Conservation (phyloP, 2,329 filamentous ascomycete genomes). For the Fusarium buxicola region DNA sequence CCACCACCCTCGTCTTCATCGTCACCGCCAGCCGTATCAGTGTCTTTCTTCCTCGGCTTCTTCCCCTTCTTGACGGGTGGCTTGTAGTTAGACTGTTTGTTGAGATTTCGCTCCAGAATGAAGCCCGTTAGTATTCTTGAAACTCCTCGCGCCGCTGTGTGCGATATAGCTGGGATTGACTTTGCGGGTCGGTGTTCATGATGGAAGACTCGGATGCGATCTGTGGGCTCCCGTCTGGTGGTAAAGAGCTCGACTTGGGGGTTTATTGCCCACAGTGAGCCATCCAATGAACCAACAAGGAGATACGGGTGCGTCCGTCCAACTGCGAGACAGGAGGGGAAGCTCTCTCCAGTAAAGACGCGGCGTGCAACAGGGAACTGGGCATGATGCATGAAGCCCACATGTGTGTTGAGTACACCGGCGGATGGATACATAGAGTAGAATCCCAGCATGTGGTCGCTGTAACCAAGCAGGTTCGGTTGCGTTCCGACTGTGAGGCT, state of each 20-base stretch:
- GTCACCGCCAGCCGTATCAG: conserved; percentile 46
- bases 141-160: conserved; percentile 55
- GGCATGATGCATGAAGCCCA: conserved; percentile 65
- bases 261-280: conserved; percentile 62
- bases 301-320: conserved; percentile 65
- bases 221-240: conserved; percentile 48
- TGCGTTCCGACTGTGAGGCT: conserved; percentile 64
- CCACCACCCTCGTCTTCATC: conserved; percentile 51
- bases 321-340: conserved; percentile 62
- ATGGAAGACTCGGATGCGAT: conserved; percentile 59
- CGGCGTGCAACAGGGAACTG: conserved; percentile 65
- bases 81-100: conserved; percentile 56
- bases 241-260: conserved; percentile 54
- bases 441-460: conserved; percentile 67
- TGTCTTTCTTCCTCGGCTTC: conserved; percentile 53
- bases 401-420: conserved; percentile 63
- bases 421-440: conserved; percentile 64
- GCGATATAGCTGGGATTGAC: conserved; percentile 46
- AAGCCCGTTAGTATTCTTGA: conserved; percentile 66
- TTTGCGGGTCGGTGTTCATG: conserved; percentile 62
- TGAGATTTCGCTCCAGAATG: conserved; percentile 61
- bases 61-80: conserved; percentile 53
- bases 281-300: conserved; percentile 65
- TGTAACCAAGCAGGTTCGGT: conserved; percentile 65
- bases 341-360: conserved; percentile 62